Evolutionary conservation across 208 protist genomes (phyloP).

Genomic region (Trypanosomatidae sp.): DNA sequence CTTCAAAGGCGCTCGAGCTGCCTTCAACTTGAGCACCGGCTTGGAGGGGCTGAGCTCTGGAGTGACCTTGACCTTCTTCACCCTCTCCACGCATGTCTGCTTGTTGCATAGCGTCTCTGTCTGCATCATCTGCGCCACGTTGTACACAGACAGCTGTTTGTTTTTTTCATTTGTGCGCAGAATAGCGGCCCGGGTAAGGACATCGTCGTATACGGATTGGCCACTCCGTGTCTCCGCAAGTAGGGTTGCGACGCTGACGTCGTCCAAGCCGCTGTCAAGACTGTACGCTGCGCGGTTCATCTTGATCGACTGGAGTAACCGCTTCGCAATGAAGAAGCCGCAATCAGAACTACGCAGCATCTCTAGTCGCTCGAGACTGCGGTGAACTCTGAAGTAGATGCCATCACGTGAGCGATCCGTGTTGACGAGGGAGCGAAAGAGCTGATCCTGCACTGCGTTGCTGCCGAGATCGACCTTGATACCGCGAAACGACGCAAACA

Average conservation of each 20-base stretch:
- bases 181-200: constrained; percentile 47
- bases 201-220: constrained; percentile 79
- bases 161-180: constrained; percentile 40
- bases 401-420: constrained; percentile 60
- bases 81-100: neutral
- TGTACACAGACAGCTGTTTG: constrained; percentile 19
- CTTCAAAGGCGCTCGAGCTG: neutral
- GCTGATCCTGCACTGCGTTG: constrained; percentile 15
- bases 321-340: constrained; percentile 32
- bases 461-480: constrained; percentile 28
- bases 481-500: constrained; percentile 61
- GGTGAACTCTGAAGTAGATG: constrained; percentile 53
- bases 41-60: neutral
- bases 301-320: constrained; percentile 1
- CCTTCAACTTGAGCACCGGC: constrained; percentile 4
- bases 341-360: constrained; percentile 65
- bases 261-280: constrained; percentile 37
- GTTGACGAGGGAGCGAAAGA: constrained; percentile 54
- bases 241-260: constrained; percentile 61
- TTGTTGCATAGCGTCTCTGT: neutral
- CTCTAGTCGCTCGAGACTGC: constrained; percentile 42
- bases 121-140: constrained; percentile 4
- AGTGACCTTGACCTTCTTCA: neutral
- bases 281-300: constrained; percentile 48
- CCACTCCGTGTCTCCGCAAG: constrained; percentile 56